Evolutionary conservation across 2,329 filamentous ascomycete species (phyloP).

Genomic region (Sphaerostilbella broomeana): DNA sequence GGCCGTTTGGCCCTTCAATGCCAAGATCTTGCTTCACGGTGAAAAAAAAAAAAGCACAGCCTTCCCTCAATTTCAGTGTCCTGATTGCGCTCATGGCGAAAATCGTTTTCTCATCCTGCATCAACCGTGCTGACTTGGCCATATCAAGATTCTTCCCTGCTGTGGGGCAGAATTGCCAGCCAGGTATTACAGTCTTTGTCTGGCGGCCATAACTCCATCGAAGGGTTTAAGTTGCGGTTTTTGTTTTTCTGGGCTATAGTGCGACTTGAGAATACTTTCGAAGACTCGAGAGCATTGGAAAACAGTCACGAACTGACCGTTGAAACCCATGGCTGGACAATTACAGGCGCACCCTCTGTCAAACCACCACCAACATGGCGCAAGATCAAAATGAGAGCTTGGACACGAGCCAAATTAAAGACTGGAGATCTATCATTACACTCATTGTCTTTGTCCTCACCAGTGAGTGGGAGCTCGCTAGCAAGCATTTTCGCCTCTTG

Average conservation of each 20-base stretch:
- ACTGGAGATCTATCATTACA: conserved; percentile 65
- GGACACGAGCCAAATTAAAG: conserved; percentile 39
- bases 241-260: too few species aligned
- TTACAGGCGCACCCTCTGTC: too few species aligned
- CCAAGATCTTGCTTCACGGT: conserved; percentile 1
- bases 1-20: too few species aligned
- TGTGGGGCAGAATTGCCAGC: too few species aligned
- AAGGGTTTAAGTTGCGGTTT: too few species aligned
- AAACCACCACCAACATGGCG: background rate
- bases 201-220: too few species aligned
- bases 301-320: too few species aligned
- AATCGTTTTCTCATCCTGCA: background rate
- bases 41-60: background rate
- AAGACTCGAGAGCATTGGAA: too few species aligned
- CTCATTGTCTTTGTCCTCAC: conserved; percentile 62
- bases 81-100: background rate
- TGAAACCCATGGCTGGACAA: too few species aligned
- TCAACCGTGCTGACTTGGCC: background rate
- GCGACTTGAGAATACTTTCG: too few species aligned
- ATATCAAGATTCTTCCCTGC: too few species aligned
- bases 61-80: background rate
- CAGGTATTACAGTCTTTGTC: too few species aligned
- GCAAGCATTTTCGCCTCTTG: background rate
- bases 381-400: conserved; percentile 1
- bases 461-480: conserved; percentile 61